Evolutionary conservation across 176 grass and related monocot species (phyloP).

Genomic region (Alopecurus myosuroides): DNA sequence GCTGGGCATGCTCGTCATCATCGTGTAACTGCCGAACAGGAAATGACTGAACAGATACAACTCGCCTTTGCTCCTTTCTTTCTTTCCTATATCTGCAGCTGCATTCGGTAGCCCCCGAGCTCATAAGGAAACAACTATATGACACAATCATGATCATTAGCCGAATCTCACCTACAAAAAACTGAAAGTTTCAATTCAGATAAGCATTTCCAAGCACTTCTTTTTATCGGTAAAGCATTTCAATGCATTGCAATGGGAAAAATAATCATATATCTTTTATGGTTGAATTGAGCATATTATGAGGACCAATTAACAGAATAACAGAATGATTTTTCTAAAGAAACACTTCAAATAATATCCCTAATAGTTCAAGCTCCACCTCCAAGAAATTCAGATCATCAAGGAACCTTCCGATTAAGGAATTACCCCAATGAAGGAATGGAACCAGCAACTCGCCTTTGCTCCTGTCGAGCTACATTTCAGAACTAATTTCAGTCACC

Average conservation of each 20-base stretch:
- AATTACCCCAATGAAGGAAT: no score
- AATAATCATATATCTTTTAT: slow-evolving; percentile 3
- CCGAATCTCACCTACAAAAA: not conserved
- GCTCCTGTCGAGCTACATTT: no score
- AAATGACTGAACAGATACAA: slow-evolving; percentile 2
- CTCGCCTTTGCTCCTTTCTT: not conserved
- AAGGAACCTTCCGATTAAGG: no score
- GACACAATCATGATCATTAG: slow-evolving; percentile 8
- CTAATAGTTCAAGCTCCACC: no score
- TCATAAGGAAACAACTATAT: not conserved
- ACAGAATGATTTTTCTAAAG: no score
- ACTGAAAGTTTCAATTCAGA: not conserved
- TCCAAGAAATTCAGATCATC: no score
- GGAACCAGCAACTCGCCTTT: no score
- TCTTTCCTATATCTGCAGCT: slow-evolving; percentile 10
- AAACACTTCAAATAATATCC: no score
- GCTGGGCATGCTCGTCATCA: not conserved
- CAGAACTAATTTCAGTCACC: no score
- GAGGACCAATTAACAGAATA: no score
- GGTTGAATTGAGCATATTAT: not conserved
- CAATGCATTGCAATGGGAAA: not conserved
- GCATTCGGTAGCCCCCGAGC: slow-evolving; percentile 19
- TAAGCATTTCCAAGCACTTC: not conserved
- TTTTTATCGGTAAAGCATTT: not conserved
- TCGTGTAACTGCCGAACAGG: not conserved